These are phyloP conservation scores for Aureobasidium sp. DNA, from an alignment of 2,329 filamentous ascomycete genomes.

Conservation along the genomic window DNA sequence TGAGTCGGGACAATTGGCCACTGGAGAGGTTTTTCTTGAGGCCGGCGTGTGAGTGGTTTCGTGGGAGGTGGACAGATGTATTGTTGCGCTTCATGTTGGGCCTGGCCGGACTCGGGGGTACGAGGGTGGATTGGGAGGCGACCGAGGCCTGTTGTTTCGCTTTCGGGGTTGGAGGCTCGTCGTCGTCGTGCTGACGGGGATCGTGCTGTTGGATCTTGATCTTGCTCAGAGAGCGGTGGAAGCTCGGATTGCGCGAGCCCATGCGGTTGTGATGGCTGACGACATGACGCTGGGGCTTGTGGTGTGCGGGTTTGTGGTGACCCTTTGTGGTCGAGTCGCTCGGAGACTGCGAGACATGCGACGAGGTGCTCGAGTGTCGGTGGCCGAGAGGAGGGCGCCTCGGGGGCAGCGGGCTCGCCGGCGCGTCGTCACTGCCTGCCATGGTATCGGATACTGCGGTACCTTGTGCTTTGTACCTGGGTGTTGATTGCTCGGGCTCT, in stretches of 20 bases:
- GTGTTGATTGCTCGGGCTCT: background rate
- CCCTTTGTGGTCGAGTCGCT: slow-evolving; percentile 5
- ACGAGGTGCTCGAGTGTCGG: slow-evolving; percentile 31
- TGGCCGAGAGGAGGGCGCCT: slow-evolving; percentile 30
- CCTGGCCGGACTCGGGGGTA: slow-evolving; percentile 26
- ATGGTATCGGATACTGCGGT: background rate
- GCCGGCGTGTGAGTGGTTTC: slow-evolving; percentile 29
- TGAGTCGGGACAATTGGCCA: slow-evolving; percentile 33
- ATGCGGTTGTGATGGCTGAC: slow-evolving; percentile 31
- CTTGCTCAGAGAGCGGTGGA: slow-evolving; percentile 38
- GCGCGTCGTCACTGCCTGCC: slow-evolving; percentile 3
- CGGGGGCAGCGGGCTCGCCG: slow-evolving; percentile 21
- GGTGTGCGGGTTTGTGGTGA: slow-evolving; percentile 18
- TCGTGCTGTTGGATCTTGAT: slow-evolving; percentile 27
- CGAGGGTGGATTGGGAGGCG: slow-evolving; percentile 4
- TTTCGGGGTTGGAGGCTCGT: slow-evolving; percentile 12
- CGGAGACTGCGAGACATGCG: slow-evolving; percentile 33
- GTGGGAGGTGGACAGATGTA: slow-evolving; percentile 32
- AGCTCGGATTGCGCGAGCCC: slow-evolving; percentile 32
- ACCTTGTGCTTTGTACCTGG: background rate
- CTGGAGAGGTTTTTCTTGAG: slow-evolving; percentile 32
- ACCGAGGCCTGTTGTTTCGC: slow-evolving; percentile 1
- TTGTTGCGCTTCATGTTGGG: slow-evolving; percentile 38
- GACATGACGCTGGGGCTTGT: slow-evolving; percentile 35
- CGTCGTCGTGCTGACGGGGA: slow-evolving; percentile 21